Evolutionary conservation across 176 grass and related monocot genomes (phyloP).

Genomic region (Neostapfia colusana): DNA sequence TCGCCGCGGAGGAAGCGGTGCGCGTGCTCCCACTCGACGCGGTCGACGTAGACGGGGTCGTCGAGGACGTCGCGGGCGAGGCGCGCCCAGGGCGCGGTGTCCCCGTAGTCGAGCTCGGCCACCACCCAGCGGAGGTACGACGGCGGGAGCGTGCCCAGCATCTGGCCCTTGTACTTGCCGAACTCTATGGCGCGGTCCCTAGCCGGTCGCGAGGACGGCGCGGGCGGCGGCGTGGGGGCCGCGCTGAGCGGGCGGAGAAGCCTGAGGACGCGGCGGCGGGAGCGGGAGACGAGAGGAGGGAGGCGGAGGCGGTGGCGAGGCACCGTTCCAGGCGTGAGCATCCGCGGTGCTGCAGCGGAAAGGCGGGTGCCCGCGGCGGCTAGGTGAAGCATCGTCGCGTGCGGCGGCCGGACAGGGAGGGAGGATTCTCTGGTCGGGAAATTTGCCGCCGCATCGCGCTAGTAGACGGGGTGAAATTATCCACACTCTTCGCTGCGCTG

Average conservation of each 20-base stretch:
- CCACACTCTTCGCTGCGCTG: not conserved
- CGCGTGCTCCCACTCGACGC: constrained; percentile 65
- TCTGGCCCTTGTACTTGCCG: constrained; percentile 56
- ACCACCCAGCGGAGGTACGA: constrained; percentile 57
- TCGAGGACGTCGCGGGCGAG: constrained; percentile 52
- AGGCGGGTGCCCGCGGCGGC: not conserved
- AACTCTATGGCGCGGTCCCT: constrained; percentile 59
- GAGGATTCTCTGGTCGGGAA: not conserved
- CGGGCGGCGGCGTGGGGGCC: not conserved
- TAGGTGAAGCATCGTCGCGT: constrained; percentile 32
- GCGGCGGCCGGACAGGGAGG: not conserved
- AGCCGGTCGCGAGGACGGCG: constrained; percentile 33
- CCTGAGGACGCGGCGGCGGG: not conserved
- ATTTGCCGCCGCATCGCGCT: not conserved
- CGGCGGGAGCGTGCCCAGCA: constrained; percentile 64
- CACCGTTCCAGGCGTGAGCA: not conserved
- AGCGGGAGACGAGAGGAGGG: not conserved
- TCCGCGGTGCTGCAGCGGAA: not conserved
- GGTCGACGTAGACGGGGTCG: constrained; percentile 55
- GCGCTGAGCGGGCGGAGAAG: not conserved
- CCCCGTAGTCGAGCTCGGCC: constrained; percentile 54
- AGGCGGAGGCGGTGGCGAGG: not conserved
- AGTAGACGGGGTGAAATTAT: constrained; percentile 18
- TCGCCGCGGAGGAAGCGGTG: constrained; percentile 61
- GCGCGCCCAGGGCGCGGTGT: constrained; percentile 41